Evolutionary conservation across 2,329 filamentous ascomycete species (phyloP).

Genomic region (Pleomassaria siparia): DNA sequence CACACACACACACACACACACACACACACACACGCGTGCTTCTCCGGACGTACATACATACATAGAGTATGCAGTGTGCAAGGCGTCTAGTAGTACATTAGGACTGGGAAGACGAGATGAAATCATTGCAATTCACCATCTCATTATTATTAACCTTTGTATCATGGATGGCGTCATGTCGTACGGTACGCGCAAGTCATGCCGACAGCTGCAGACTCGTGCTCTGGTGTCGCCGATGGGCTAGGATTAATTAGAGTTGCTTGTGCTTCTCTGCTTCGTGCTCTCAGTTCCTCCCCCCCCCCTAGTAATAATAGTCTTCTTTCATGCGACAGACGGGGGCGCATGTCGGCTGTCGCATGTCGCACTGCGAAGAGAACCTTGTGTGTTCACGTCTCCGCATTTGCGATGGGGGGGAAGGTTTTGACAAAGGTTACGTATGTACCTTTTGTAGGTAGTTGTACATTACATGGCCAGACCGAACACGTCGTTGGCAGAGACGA

Average conservation of each 20-base stretch:
- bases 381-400: slow-evolving; percentile 6
- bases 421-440: not conserved
- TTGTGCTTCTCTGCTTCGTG: slow-evolving; percentile 3
- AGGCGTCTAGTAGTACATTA: too few species aligned
- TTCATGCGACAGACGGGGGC: slow-evolving; percentile 9
- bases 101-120: too few species aligned
- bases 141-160: too few species aligned
- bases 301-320: slow-evolving; percentile 2
- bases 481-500: not conserved
- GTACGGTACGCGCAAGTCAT: too few species aligned
- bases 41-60: too few species aligned
- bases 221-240: not conserved
- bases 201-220: not conserved
- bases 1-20: too few species aligned
- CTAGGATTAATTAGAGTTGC: not conserved
- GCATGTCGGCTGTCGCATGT: too few species aligned
- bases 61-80: too few species aligned
- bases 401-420: not conserved
- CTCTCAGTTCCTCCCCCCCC: slow-evolving; percentile 1
- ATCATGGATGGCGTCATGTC: too few species aligned
- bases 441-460: too few species aligned
- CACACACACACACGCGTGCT: too few species aligned
- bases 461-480: not conserved
- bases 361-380: slow-evolving; percentile 6
- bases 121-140: too few species aligned